Evolutionary conservation across 257 asterid species (phyloP), one percentile per base, ranked within the genome.

Genomic region (Salvia miltiorrhiza): DNA sequence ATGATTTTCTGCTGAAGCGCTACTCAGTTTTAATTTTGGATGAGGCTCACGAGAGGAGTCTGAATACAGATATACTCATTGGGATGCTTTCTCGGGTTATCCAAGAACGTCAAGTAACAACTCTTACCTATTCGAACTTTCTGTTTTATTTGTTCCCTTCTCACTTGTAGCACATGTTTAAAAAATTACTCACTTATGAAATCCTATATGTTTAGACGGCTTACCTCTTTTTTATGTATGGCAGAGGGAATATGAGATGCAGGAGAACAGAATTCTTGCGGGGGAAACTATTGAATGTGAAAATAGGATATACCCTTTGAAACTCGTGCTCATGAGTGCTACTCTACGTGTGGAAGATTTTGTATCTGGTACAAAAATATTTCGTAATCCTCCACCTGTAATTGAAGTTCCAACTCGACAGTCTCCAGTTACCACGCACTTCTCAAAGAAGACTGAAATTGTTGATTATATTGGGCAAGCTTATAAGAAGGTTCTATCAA

Each of bases 1-100:
- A 76, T 71, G 99, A 93, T 79, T 93, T 93, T 79, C 73, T 88
- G 54, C 78, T 93, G 77, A 90, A 79, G 73, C 93, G 89, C 73
- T 93, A 93, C 84, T 90, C 99, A 0, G 78, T 89, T 71, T 59
- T 93, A 68, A 93, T 93, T 64, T 80, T 90, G 94, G 99, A 93
- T 78, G 99, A 90, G 86, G 99, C 96, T 68, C 97, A 93, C 16
- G 97, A 93, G 83, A 87, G 99, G 79, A 93, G 99, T 83, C 81
- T 93, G 83, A 90, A 93, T 81, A 93, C 99, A 10, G 99, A 93
- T 79, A 88, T 93, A 77, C 99, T 93, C 71, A 80, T 90, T n/a
- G 97, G 97, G 74, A 90, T 93, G 99, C 99, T 93, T 80, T 93
- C 99, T 32, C 99, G 96, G 80, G 95, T 88, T 66, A 80, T 87